Conservation (phyloP, 805 yeast species). For the Ogataea corticis region DNA sequence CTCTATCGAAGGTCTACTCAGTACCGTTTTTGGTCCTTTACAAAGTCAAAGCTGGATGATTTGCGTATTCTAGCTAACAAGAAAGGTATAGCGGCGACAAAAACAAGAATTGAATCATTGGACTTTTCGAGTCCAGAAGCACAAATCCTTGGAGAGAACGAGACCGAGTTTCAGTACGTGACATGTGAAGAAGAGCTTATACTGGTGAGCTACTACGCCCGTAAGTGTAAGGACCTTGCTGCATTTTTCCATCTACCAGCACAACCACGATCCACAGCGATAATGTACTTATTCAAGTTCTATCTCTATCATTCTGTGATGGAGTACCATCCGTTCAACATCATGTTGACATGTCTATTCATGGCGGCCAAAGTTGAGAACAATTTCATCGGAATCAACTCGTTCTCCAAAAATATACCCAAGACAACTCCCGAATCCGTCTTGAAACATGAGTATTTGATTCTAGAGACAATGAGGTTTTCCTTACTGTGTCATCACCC, state of each 20-base stretch:
- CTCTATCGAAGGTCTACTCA: conserved; percentile 86
- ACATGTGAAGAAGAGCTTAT: conserved; percentile 68
- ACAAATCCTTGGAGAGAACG: conserved; percentile 17
- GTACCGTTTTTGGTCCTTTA: conserved; percentile 83
- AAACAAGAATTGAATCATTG: conserved; percentile 24
- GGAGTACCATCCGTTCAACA: conserved; percentile 83
- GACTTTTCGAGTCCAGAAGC: conserved; percentile 21
- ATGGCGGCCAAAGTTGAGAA: conserved; percentile 93
- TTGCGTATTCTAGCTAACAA: conserved; percentile 52
- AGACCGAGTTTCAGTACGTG: conserved; percentile 42
- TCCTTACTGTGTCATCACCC: conserved; percentile 88
- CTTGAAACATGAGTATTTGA: conserved; percentile 73
- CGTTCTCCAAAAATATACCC: conserved; percentile 70
- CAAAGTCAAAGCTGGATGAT: conserved; percentile 53
- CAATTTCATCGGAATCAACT: conserved; percentile 79
- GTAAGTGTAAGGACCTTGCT: conserved; percentile 69
- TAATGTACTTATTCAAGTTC: conserved; percentile 77
- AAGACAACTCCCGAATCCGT: conserved; percentile 68
- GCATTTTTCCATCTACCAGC: conserved; percentile 79
- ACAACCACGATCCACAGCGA: conserved; percentile 85
- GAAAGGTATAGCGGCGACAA: conserved; percentile 47
- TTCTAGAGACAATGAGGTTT: conserved; percentile 73
- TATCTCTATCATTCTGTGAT: conserved; percentile 78
- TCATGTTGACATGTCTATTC: conserved; percentile 80
- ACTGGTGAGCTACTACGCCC: conserved; percentile 69